Evolutionary conservation across 192 early-diverging fungal species (phyloP).

Genomic region (Globomyces pollinis-pini): DNA sequence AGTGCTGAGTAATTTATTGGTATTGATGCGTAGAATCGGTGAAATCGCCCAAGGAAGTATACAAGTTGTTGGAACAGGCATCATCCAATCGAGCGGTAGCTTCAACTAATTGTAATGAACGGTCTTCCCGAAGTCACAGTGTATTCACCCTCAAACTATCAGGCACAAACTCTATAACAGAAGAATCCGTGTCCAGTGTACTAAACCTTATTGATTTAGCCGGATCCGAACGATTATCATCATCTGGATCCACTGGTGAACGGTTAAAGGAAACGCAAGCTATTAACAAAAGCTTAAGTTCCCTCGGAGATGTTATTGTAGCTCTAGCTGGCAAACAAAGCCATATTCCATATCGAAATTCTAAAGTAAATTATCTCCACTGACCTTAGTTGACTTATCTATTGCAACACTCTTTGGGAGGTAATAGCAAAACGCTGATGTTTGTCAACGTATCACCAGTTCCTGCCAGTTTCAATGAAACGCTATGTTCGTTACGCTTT

Average conservation of each 20-base stretch:
- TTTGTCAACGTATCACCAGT: slow-evolving; percentile 95
- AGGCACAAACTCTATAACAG: slow-evolving; percentile 67
- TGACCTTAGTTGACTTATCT: slow-evolving; percentile 54
- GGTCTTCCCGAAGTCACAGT: slow-evolving; percentile 88
- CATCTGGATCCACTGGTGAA: slow-evolving; percentile 78
- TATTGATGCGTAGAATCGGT: slow-evolving; percentile 49
- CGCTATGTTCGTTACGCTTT: slow-evolving; percentile 85
- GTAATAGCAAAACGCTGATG: slow-evolving; percentile 97
- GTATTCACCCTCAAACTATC: slow-evolving; percentile 81
- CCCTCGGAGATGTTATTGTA: slow-evolving; percentile 84
- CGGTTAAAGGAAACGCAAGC: slow-evolving; percentile 86
- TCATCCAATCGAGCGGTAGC: slow-evolving; percentile 81
- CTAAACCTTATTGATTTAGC: slow-evolving; percentile 94
- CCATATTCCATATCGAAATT: slow-evolving; percentile 92
- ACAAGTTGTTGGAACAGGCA: slow-evolving; percentile 63
- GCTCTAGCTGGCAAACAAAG: slow-evolving; percentile 67
- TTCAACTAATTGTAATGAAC: slow-evolving; percentile 86
- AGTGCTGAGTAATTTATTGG: slow-evolving; percentile 39
- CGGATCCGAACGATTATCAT: slow-evolving; percentile 80
- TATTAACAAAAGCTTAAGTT: slow-evolving; percentile 93
- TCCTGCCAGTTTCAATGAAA: slow-evolving; percentile 70
- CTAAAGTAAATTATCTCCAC: slow-evolving; percentile 66
- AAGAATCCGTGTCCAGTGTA: slow-evolving; percentile 62
- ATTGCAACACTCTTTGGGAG: slow-evolving; percentile 63
- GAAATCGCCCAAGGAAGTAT: slow-evolving; percentile 65